A percentile compares a stretch with the other conserved stretches of the same genome.
phyloP scores from a whole-genome alignment of 2,329 filamentous ascomycete species.

The Thielaviopsis ethacetica region DNA sequence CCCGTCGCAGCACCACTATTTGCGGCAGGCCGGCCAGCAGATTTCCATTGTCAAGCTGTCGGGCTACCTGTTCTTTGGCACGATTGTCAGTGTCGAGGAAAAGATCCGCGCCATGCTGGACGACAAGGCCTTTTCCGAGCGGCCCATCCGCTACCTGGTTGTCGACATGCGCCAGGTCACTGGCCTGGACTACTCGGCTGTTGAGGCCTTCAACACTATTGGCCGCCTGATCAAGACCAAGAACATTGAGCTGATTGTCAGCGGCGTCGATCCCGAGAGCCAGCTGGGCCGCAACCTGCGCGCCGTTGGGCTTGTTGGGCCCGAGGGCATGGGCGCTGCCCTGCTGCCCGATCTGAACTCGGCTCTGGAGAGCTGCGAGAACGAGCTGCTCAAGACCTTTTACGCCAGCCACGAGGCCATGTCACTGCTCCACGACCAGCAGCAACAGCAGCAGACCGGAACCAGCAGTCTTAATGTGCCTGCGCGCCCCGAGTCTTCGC shows the following conservation, averaged over 20 bases:
- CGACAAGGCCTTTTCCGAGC: slow-evolving; percentile 59
- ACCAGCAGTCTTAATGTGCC: slow-evolving; percentile 34
- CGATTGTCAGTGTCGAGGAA: slow-evolving; percentile 87
- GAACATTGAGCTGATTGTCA: slow-evolving; percentile 66
- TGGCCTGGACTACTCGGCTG: slow-evolving; percentile 88
- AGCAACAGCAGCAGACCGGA: slow-evolving; percentile 22
- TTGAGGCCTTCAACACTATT: slow-evolving; percentile 86
- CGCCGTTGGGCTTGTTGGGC: slow-evolving; percentile 60
- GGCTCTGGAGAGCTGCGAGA: slow-evolving; percentile 86
- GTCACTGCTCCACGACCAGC: slow-evolving; percentile 19
- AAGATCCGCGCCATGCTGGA: slow-evolving; percentile 69
- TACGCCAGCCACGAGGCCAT: slow-evolving; percentile 54
- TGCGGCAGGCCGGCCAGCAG: slow-evolving; percentile 72
- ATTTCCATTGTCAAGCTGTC: slow-evolving; percentile 83
- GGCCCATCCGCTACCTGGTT: slow-evolving; percentile 77
- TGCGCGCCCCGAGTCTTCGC: slow-evolving; percentile 15
- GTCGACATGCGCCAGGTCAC: slow-evolving; percentile 81
- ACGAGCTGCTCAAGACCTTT: slow-evolving; percentile 71
- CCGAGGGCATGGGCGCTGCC: slow-evolving; percentile 55
- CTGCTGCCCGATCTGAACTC: slow-evolving; percentile 85
- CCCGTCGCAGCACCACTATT: slow-evolving; percentile 71
- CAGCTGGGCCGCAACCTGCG: slow-evolving; percentile 63
- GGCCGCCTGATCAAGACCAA: slow-evolving; percentile 66
- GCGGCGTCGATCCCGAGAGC: slow-evolving; percentile 60
- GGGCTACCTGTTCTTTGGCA: slow-evolving; percentile 96